phyloP scores from a whole-genome alignment of 2,329 filamentous ascomycete genomes.

The Clonostachys solani region DNA sequence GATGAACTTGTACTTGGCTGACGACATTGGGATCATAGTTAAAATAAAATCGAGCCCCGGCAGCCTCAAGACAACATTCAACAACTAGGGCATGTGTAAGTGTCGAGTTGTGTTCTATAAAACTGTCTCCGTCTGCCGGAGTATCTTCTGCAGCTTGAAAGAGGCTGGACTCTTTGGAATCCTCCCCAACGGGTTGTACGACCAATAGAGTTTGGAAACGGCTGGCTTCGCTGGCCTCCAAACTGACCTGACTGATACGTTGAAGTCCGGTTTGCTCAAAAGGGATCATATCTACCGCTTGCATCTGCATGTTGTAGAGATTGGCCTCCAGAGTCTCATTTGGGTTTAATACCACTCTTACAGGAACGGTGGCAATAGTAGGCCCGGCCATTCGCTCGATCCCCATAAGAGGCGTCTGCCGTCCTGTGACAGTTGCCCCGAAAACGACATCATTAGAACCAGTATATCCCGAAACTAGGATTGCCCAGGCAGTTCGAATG shows the following conservation, averaged over 20 bases:
- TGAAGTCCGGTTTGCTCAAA: constrained; percentile 10
- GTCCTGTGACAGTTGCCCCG: constrained; percentile 14
- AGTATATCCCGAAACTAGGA: neutral
- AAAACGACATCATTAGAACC: constrained; percentile 19
- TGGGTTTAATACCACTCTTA: constrained; percentile 11
- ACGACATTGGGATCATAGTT: neutral
- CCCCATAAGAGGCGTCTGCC: constrained; percentile 11
- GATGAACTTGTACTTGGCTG: neutral
- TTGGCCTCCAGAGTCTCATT: constrained; percentile 30
- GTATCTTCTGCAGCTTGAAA: neutral
- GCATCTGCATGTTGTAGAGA: constrained; percentile 13
- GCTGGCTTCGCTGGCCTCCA: constrained; percentile 1
- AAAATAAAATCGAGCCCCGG: neutral
- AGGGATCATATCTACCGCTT: constrained; percentile 7
- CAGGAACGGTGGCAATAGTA: constrained; percentile 16
- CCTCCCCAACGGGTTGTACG: constrained; percentile 4
- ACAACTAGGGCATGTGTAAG: neutral
- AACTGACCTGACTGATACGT: constrained; percentile 4
- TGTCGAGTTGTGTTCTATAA: neutral
- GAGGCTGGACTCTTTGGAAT: neutral
- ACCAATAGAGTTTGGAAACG: constrained; percentile 6
- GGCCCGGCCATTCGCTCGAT: constrained; percentile 16
- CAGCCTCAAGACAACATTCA: neutral
- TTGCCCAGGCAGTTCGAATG: constrained; percentile 1
- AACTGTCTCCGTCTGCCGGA: too few relatives aligned